Conservation (phyloP, 768 basidiomycete species). For the Boletus edulis region DNA sequence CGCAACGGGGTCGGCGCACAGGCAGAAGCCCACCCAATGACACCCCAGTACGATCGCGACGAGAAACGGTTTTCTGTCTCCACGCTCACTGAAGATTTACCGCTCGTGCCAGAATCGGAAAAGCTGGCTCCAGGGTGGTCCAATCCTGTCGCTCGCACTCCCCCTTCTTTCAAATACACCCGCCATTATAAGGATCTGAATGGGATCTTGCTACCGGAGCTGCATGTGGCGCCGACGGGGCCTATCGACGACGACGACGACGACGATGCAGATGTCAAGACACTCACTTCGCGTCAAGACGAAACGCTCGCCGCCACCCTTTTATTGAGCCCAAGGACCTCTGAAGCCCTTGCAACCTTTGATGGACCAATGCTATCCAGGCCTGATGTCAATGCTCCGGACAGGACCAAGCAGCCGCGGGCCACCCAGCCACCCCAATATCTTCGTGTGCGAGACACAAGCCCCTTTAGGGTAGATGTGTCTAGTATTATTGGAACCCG, state of each 20-base stretch:
- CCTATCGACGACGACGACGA: constrained; percentile 17
- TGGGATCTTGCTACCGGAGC: constrained; percentile 22
- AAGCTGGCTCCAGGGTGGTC: constrained; percentile 33
- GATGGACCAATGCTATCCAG: constrained; percentile 2
- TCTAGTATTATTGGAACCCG: constrained; percentile 23
- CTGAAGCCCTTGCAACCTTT: constrained; percentile 23
- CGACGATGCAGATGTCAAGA: constrained; percentile 28
- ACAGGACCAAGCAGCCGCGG: constrained; percentile 2
- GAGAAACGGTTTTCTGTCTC: constrained; percentile 29
- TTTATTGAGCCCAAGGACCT: constrained; percentile 45
- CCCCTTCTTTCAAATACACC: constrained; percentile 12
- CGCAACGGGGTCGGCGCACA: constrained; percentile 7
- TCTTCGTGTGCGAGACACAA: constrained; percentile 39
- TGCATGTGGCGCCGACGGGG: constrained; percentile 12
- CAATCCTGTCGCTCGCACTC: constrained; percentile 21
- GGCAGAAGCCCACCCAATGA: constrained; percentile 23
- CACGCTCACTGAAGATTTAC: constrained; percentile 19
- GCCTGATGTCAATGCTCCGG: constrained; percentile 1
- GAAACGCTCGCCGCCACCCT: constrained; percentile 42
- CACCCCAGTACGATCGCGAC: constrained; percentile 19
- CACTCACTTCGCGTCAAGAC: constrained; percentile 29
- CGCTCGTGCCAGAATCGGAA: constrained; percentile 29
- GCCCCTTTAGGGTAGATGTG: constrained; percentile 48
- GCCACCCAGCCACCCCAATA: constrained; percentile 17
- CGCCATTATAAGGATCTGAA: constrained; percentile 2